A percentile compares a stretch with the other conserved stretches of the same genome.
Evolutionary conservation across 148 eudicot genomes (phyloP).

Genomic region (Nepenthes gracilis): DNA sequence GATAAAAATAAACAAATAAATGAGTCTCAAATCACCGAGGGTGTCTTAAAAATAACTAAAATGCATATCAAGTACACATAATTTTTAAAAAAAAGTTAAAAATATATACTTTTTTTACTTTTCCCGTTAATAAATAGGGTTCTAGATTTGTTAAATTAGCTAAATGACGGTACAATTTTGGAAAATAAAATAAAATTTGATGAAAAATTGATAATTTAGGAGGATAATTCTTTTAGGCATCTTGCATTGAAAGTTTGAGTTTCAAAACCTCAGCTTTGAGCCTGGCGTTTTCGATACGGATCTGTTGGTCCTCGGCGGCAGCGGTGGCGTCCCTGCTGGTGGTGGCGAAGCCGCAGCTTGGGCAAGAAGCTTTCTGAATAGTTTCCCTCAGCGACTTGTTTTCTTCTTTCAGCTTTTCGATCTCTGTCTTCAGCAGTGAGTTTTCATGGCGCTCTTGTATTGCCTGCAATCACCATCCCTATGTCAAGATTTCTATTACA

Average conservation of each 20-base stretch:
- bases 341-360: conserved; percentile 70
- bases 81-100: no score
- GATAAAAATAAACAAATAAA: no score
- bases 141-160: no score
- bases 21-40: no score
- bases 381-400: conserved; percentile 59
- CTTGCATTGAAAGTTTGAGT: background rate
- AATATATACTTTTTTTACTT: no score
- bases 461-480: conserved; percentile 40
- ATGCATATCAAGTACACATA: no score
- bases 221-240: no score
- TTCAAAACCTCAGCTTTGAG: conserved; percentile 75
- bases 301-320: conserved; percentile 55
- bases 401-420: conserved; percentile 72
- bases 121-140: no score
- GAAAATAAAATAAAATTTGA: no score
- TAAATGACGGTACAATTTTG: no score
- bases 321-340: conserved; percentile 20
- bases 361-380: conserved; percentile 47
- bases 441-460: conserved; percentile 97
- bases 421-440: conserved; percentile 64
- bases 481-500: background rate
- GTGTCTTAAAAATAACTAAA: no score
- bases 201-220: no score
- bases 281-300: conserved; percentile 74